Percentiles rank a stretch among this genome's conserved stretches.
Conservation (phyloP, 768 basidiomycete genomes). For the Podaxis mareebaensis region DNA sequence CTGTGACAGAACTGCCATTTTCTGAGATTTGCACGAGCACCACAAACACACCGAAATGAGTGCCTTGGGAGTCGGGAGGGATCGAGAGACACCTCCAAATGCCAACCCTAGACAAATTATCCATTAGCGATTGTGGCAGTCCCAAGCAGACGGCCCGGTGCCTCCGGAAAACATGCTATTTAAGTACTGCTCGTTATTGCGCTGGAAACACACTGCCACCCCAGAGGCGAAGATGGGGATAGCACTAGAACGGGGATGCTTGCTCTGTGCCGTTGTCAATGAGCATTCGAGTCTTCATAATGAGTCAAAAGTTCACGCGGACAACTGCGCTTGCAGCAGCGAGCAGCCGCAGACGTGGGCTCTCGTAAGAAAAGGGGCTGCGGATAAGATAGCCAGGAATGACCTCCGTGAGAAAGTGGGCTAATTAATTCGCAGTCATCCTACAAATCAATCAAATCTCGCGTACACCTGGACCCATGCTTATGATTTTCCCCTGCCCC, state of each 20-base stretch:
- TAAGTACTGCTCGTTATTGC: neutral
- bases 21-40: too few species aligned
- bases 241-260: neutral
- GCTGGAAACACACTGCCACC: neutral
- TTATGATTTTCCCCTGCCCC: neutral
- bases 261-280: neutral
- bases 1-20: too few species aligned
- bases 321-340: neutral
- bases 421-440: neutral
- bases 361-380: neutral
- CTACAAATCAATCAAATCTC: constrained; percentile 3
- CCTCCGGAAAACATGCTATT: too few species aligned
- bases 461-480: neutral
- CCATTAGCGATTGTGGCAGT: too few species aligned
- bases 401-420: neutral
- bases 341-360: neutral
- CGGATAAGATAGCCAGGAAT: neutral
- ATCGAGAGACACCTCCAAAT: too few species aligned
- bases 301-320: neutral
- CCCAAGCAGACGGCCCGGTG: too few species aligned
- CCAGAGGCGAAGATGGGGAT: neutral
- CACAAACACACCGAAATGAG: too few species aligned
- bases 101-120: too few species aligned
- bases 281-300: neutral
- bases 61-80: too few species aligned